These are phyloP conservation scores for Leccinum pellstonianum DNA, from an alignment of 768 basidiomycete species.

Conservation along the genomic window DNA sequence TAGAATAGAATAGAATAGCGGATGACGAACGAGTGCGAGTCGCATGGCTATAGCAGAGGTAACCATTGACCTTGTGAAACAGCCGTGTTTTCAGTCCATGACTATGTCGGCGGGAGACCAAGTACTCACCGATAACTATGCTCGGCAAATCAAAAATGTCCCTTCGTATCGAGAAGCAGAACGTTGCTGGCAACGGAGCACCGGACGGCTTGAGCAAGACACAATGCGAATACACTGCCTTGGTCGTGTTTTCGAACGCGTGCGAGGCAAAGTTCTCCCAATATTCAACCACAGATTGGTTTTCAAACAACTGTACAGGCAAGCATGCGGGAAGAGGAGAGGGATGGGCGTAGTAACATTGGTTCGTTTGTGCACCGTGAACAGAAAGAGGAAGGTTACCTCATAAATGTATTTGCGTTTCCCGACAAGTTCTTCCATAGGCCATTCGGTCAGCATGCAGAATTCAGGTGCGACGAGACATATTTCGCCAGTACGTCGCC, in stretches of 20 bases:
- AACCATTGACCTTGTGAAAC: slow-evolving; percentile 77
- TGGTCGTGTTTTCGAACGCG: slow-evolving; percentile 96
- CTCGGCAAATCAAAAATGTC: slow-evolving; percentile 91
- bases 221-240: slow-evolving; percentile 91
- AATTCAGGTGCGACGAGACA: slow-evolving; percentile 97
- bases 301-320: slow-evolving; percentile 76
- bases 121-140: slow-evolving; percentile 72
- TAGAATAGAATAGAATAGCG: not conserved
- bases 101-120: not conserved
- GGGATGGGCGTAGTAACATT: slow-evolving; percentile 2
- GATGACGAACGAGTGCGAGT: not conserved
- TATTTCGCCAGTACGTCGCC: slow-evolving; percentile 97
- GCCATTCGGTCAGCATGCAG: slow-evolving; percentile 90
- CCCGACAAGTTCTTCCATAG: slow-evolving; percentile 73
- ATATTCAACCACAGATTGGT: slow-evolving; percentile 91
- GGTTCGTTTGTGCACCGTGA: slow-evolving; percentile 13
- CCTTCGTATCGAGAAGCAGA: slow-evolving; percentile 93
- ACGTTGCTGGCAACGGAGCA: slow-evolving; percentile 84
- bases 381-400: slow-evolving; percentile 31
- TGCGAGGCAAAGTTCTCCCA: slow-evolving; percentile 97
- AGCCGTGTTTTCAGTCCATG: not conserved
- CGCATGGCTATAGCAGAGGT: slow-evolving; percentile 57
- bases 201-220: slow-evolving; percentile 84
- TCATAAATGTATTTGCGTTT: slow-evolving; percentile 47
- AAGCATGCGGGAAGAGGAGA: not conserved